Base-by-base conservation (phyloP, 1,284 basidiomycete genomes). In the Ustilago nuda region DNA sequence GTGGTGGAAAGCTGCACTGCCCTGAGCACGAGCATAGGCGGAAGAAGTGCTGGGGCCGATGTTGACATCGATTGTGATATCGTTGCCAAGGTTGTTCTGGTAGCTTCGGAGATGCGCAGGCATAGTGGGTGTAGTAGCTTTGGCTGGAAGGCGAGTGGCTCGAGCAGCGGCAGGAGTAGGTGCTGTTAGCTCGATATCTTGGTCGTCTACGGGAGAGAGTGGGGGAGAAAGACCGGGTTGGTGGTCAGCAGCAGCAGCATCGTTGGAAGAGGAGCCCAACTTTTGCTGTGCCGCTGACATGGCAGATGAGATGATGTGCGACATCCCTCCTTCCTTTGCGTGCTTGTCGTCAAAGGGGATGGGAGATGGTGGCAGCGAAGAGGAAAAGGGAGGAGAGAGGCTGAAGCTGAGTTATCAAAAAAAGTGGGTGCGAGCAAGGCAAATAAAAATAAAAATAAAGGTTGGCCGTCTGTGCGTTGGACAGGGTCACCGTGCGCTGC, bases 221-320 rank as follows among this genome's bases (percentile, higher is more conserved):
- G 80, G 80, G 23, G 78, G 80, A 56, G 80, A 82, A n/a, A 69
- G 66, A 41, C 78, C 80, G 2, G 80, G 78, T 51, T 80, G 78
- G 59, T 82, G 79, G 27, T 65, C 54, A 33, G 63, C 15, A 30
- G 62, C n/a, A 30, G 62, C 15, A 27, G 63, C 32, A 17, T 66
- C 63, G 65, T 71, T 59, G 54, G 63, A 50, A 15, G 50, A 30
- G 13, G 66, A 48, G 30, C 69, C 58, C 35, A 76, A 51, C 57
- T 60, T 76, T 45, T 72, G 63, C 61, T 73, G 66, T 36, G 70
- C 75, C 54, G 73, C 67, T 17, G 58, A 59, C 67, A 78, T 62
- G 51, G 76, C 72, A 30, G 76, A 71, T 17, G 72, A 74, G 61
- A 78, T 74, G 58, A 77, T 70, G 65, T 78, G 76, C 58, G 76